Evolutionary conservation across 106 monocot genomes (phyloP).

Genomic region (Acanthochlamys bracteata): DNA sequence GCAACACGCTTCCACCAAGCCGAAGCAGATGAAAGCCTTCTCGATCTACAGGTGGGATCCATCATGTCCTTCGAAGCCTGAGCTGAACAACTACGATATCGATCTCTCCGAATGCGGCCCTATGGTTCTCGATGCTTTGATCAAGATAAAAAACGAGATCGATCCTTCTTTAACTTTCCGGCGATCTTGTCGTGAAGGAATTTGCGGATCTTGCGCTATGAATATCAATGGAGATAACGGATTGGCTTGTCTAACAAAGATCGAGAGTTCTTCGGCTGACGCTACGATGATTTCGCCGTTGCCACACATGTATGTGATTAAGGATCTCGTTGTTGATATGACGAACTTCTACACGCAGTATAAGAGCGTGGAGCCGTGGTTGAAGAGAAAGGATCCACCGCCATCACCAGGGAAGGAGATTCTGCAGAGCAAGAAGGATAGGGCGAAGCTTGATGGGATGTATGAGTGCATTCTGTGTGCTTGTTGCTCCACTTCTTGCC

Average conservation of each 20-base stretch:
- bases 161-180: conserved; percentile 76
- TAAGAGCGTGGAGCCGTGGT: conserved; percentile 96
- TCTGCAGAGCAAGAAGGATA: conserved; percentile 71
- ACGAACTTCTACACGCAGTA: conserved; percentile 94
- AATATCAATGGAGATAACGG: conserved; percentile 89
- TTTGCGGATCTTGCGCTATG: conserved; percentile 93
- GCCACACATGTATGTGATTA: conserved; percentile 92
- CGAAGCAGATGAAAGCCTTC: conserved; percentile 45
- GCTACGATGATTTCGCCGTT: conserved; percentile 51
- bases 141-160: conserved; percentile 95
- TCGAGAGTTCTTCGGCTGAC: conserved; percentile 13
- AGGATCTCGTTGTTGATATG: conserved; percentile 98
- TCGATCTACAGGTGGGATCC: conserved; percentile 94
- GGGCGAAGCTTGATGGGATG: conserved; percentile 94
- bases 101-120: conserved; percentile 80
- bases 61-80: conserved; percentile 47
- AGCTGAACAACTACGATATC: conserved; percentile 59
- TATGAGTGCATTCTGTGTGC: conserved; percentile 97
- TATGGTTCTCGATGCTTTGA: conserved; percentile 87
- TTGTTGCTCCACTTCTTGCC: conserved; percentile 89
- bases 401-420: conserved; percentile 59
- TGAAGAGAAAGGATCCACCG: conserved; percentile 80
- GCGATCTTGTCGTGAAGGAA: conserved; percentile 65
- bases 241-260: conserved; percentile 84
- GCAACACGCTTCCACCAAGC: neutral